These are phyloP conservation scores for maize (Zea mays) DNA, from an alignment of 176 grass and related monocot genomes.

Conservation along the genomic window Zm-B73-REFERENCE-NAM-5.0 NC_050105.1:111959501-111960000, in stretches of 20 bases:
- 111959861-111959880: neutral
- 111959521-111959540: neutral
- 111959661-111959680: neutral
- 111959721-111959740: neutral
- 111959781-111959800: neutral
- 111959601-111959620: neutral
- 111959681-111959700: slow-evolving; percentile 15
- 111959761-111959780: neutral
- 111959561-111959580: neutral
- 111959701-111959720: slow-evolving; percentile 7
- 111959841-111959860: neutral
- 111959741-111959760: neutral
- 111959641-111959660: neutral
- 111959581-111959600: slow-evolving; percentile 3
- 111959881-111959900: neutral
- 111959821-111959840: neutral
- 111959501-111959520: slow-evolving; percentile 8
- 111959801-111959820: neutral
- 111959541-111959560: neutral
- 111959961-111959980: neutral
- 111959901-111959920: neutral
- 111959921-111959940: neutral
- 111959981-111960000: neutral
- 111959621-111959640: neutral
- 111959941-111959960: neutral